Percentiles rank a stretch among this genome's conserved stretches.
phyloP scores from a whole-genome alignment of 495 filamentous ascomycete genomes.

The Penicillium steckii region DNA sequence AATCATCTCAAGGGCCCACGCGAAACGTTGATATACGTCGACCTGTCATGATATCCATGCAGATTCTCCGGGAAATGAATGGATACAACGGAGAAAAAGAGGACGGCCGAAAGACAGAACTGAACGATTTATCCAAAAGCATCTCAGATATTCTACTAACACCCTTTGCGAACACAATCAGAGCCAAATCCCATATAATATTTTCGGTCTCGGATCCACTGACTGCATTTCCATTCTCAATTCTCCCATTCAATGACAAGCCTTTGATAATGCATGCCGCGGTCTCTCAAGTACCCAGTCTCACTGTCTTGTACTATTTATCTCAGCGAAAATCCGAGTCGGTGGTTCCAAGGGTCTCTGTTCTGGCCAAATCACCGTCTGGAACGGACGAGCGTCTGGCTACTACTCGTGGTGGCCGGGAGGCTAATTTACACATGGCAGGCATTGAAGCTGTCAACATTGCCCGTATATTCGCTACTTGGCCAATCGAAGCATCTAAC shows the following conservation, averaged over 20 bases:
- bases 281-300: conserved; percentile 27
- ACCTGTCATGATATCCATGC: conserved; percentile 21
- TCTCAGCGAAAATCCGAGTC: conserved; percentile 19
- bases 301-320: conserved; percentile 27
- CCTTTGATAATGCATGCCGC: conserved; percentile 24
- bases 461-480: conserved; percentile 25
- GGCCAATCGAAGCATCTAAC: conserved; percentile 28
- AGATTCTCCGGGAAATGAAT: conserved; percentile 23
- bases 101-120: conserved; percentile 7
- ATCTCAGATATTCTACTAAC: conserved; percentile 19
- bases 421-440: conserved; percentile 26
- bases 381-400: neutral
- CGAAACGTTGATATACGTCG: conserved; percentile 9
- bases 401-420: conserved; percentile 2
- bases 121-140: conserved; percentile 8
- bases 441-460: conserved; percentile 31
- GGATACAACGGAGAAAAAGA: conserved; percentile 18
- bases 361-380: conserved; percentile 24
- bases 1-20: conserved; percentile 7
- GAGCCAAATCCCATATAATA: conserved; percentile 25
- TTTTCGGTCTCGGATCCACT: conserved; percentile 28
- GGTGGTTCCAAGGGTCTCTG: conserved; percentile 21
- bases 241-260: conserved; percentile 20
- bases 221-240: conserved; percentile 28
- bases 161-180: conserved; percentile 22